phyloP scores from a whole-genome alignment of 192 early-diverging fungal genomes.

The Neocallimastix lanati region DNA sequence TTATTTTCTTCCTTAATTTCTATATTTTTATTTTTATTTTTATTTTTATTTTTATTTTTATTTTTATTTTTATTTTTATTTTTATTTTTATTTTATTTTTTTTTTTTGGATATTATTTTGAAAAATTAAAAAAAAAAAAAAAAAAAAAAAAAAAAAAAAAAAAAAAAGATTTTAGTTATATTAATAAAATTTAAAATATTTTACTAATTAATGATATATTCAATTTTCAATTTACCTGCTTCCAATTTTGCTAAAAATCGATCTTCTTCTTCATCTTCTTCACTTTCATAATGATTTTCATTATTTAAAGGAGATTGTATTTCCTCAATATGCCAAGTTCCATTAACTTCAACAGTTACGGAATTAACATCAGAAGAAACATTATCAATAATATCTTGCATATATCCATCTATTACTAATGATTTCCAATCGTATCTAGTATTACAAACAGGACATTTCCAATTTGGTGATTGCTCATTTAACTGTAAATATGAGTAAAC shows the following conservation, averaged over 20 bases:
- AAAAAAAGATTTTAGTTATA: too few species aligned
- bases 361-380: slow-evolving; percentile 9
- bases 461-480: slow-evolving; percentile 43
- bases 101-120: too few species aligned
- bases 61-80: too few species aligned
- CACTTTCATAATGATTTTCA: not conserved
- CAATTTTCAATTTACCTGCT: too few species aligned
- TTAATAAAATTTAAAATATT: too few species aligned
- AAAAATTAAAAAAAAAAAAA: too few species aligned
- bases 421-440: slow-evolving; percentile 24
- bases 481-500: slow-evolving; percentile 47
- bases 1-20: too few species aligned
- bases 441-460: slow-evolving; percentile 60
- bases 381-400: slow-evolving; percentile 17
- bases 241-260: not conserved
- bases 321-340: not conserved
- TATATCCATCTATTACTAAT: slow-evolving; percentile 50
- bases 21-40: too few species aligned
- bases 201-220: too few species aligned
- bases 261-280: not conserved
- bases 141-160: too few species aligned
- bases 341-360: not conserved
- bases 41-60: too few species aligned
- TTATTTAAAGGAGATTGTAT: not conserved
- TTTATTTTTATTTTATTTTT: too few species aligned